A percentile compares a stretch with the other conserved stretches of the same genome.
These are phyloP conservation scores for Chlamydomonas urium DNA, from an alignment of 139 green algal species.

Conservation along the genomic window DNA sequence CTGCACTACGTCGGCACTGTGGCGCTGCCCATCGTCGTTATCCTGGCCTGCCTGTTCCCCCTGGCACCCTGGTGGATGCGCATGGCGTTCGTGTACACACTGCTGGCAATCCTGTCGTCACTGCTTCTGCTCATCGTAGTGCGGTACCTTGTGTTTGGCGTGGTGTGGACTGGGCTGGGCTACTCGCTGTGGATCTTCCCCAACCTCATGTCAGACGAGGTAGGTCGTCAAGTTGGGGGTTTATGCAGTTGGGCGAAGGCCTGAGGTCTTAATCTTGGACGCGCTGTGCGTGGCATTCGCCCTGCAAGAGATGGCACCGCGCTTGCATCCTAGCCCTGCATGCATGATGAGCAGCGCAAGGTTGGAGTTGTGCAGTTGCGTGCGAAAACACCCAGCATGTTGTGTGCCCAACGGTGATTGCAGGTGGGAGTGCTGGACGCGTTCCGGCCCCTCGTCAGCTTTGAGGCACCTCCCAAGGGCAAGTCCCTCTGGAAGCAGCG, in stretches of 20 bases:
- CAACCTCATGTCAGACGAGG: constrained; percentile 73
- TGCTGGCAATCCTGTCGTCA: constrained; percentile 42
- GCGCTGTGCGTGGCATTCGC: neutral
- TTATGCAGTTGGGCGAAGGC: neutral
- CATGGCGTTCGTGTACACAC: constrained; percentile 65
- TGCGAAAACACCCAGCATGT: neutral
- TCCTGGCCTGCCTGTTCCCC: constrained; percentile 57
- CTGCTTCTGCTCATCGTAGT: constrained; percentile 43
- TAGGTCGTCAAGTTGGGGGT: constrained; percentile 23
- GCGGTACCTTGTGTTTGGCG: constrained; percentile 44
- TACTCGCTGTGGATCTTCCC: constrained; percentile 77
- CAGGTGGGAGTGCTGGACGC: constrained; percentile 48
- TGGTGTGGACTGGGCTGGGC: constrained; percentile 66
- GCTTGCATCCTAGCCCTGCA: neutral
- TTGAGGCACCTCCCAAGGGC: constrained; percentile 26
- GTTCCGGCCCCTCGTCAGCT: constrained; percentile 41
- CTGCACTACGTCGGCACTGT: constrained; percentile 44
- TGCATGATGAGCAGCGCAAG: neutral
- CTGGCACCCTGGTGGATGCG: constrained; percentile 48
- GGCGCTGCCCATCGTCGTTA: constrained; percentile 33
- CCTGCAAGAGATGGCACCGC: neutral
- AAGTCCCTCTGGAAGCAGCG: constrained; percentile 19
- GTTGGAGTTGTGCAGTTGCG: neutral
- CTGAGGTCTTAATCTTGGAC: neutral
- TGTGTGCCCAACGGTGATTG: neutral